Evolutionary conservation across 768 basidiomycete species (phyloP).

Genomic region (Lactarius hatsudake): DNA sequence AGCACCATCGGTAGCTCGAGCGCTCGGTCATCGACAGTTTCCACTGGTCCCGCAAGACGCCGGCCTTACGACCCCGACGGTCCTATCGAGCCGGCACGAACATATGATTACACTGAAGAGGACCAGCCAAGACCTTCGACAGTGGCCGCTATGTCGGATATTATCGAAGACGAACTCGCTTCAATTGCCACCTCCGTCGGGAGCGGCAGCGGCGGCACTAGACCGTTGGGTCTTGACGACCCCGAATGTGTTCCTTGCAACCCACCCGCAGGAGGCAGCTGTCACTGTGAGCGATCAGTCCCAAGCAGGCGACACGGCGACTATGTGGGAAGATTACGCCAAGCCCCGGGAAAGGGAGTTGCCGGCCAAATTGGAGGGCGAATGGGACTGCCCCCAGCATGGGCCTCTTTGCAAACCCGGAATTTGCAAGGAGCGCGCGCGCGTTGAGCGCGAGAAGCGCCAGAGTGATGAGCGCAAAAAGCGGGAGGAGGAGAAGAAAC

Average conservation of each 20-base stretch:
- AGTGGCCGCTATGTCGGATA: not conserved
- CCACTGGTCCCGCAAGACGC: not conserved
- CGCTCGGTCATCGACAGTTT: not conserved
- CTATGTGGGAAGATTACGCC: conserved; percentile 8
- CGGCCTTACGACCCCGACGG: not conserved
- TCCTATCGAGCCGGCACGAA: not conserved
- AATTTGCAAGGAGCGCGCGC: conserved; percentile 14
- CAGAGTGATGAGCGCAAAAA: not conserved
- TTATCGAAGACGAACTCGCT: not conserved
- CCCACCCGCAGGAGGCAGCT: not conserved
- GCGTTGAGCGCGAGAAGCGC: not conserved
- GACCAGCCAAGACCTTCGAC: not conserved
- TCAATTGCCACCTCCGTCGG: not conserved
- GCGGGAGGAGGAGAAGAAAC: not conserved
- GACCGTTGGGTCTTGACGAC: not conserved
- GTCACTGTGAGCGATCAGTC: not conserved
- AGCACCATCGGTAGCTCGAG: not conserved
- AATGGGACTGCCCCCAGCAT: conserved; percentile 13
- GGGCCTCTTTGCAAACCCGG: conserved; percentile 16
- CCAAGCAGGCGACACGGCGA: no score
- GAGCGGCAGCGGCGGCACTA: not conserved
- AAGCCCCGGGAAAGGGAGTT: not conserved
- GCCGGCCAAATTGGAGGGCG: no score
- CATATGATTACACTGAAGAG: conserved; percentile 11
- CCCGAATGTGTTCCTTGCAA: not conserved